phyloP scores from a whole-genome alignment of 495 filamentous ascomycete species.

The Aspergillus steynii region DNA sequence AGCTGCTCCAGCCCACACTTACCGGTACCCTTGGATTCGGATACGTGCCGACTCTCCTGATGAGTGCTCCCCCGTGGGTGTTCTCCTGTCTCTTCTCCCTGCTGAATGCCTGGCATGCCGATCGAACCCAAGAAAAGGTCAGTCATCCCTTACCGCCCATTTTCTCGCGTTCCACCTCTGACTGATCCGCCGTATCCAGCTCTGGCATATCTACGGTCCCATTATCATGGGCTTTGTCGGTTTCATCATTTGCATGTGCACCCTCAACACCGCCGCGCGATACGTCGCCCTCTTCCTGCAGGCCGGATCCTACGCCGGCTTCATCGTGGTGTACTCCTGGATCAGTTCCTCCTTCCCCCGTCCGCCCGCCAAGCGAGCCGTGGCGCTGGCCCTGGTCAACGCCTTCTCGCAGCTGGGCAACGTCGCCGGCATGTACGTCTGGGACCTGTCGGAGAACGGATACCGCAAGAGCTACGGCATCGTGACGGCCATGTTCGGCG shows the following conservation, averaged over 20 bases:
- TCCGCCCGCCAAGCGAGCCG: slow-evolving; percentile 80
- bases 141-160: slow-evolving; percentile 57
- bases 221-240: slow-evolving; percentile 67
- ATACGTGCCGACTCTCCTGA: slow-evolving; percentile 67
- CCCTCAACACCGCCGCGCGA: slow-evolving; percentile 60
- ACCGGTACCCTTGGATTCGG: slow-evolving; percentile 70
- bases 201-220: slow-evolving; percentile 70
- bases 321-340: slow-evolving; percentile 75
- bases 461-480: slow-evolving; percentile 40
- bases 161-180: slow-evolving; percentile 5
- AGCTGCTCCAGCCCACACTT: slow-evolving; percentile 76
- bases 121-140: slow-evolving; percentile 66
- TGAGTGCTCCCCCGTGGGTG: slow-evolving; percentile 76
- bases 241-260: slow-evolving; percentile 74
- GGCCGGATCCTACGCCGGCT: slow-evolving; percentile 55
- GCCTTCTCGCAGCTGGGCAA: slow-evolving; percentile 57
- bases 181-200: slow-evolving; percentile 33
- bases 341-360: slow-evolving; percentile 77
- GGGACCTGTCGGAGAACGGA: slow-evolving; percentile 32
- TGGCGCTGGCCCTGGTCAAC: slow-evolving; percentile 79
- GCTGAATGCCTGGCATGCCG: slow-evolving; percentile 76
- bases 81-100: slow-evolving; percentile 70
- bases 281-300: slow-evolving; percentile 84
- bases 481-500: slow-evolving; percentile 35
- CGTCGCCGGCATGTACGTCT: slow-evolving; percentile 36